Conservation (phyloP, 2,329 filamentous ascomycete genomes). For the Colletotrichum sp. region DNA sequence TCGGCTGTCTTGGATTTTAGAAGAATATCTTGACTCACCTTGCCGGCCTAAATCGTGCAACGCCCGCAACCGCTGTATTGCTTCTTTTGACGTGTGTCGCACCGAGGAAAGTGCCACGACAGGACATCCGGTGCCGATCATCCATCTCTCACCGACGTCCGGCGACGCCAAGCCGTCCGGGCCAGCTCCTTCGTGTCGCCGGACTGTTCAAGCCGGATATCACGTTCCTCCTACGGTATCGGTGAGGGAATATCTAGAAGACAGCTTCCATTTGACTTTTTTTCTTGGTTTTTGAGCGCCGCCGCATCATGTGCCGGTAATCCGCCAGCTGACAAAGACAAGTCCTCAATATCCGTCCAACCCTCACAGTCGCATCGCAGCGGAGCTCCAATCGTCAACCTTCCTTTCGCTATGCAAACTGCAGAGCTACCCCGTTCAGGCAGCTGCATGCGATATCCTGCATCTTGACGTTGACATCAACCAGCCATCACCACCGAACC, state of each 20-base stretch:
- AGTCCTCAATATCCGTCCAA: not conserved
- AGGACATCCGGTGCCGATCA: not conserved
- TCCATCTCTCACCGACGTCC: not conserved
- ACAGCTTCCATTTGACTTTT: not conserved
- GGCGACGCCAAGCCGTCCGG: not conserved
- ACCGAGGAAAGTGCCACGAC: not conserved
- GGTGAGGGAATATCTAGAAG: not conserved
- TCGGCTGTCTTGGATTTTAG: not conserved
- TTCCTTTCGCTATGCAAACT: not conserved
- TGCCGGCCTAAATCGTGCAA: accelerated
- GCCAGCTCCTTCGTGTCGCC: not conserved
- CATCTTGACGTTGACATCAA: not conserved
- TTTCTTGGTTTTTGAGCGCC: not conserved
- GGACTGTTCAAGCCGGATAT: not conserved
- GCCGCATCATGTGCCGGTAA: not conserved
- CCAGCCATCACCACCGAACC: not conserved
- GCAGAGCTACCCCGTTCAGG: not conserved
- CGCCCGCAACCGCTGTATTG: not conserved
- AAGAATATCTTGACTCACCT: not conserved
- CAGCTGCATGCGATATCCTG: not conserved
- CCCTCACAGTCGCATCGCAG: not conserved
- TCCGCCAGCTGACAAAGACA: not conserved
- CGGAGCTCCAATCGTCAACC: not conserved
- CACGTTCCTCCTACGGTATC: not conserved
- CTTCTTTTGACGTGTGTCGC: not conserved